Percentiles rank a stretch among this genome's conserved stretches.
These are phyloP conservation scores for Areca catechu DNA, from an alignment of 176 grass and related monocot species.

Conservation along the genomic window DNA sequence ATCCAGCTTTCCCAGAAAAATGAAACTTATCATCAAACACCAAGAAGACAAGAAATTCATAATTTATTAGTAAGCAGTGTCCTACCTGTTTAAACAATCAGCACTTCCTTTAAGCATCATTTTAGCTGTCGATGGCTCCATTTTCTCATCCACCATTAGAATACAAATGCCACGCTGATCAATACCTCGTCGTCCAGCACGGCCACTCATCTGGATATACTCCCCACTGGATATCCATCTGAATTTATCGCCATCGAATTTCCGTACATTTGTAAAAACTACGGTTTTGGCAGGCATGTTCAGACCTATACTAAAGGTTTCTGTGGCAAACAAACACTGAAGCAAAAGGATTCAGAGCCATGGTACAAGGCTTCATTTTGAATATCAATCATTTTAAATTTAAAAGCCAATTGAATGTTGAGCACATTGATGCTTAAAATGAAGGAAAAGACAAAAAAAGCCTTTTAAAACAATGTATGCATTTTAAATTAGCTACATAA, in stretches of 20 bases:
- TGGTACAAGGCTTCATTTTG: not conserved
- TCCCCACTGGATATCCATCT: conserved; percentile 93
- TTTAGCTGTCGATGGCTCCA: conserved; percentile 94
- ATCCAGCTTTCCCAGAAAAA: too few relatives aligned
- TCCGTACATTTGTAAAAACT: conserved; percentile 92
- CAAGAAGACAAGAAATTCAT: too few relatives aligned
- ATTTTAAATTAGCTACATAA: too few relatives aligned
- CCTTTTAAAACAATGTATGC: too few relatives aligned
- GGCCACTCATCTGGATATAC: conserved; percentile 97
- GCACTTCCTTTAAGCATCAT: conserved; percentile 89
- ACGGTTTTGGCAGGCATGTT: conserved; percentile 99
- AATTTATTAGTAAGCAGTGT: not conserved
- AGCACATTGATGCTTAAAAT: too few relatives aligned
- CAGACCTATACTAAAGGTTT: conserved; percentile 98
- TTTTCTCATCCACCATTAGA: conserved; percentile 94
- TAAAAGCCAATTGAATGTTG: too few relatives aligned
- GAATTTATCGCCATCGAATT: conserved; percentile 92
- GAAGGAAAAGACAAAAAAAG: too few relatives aligned
- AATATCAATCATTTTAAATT: too few relatives aligned
- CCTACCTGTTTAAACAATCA: conserved; percentile 92
- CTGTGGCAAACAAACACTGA: conserved; percentile 93
- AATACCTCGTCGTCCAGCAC: conserved; percentile 86
- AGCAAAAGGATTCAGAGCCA: conserved; percentile 20
- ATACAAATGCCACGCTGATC: conserved; percentile 93
- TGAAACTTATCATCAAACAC: too few relatives aligned